Evolutionary conservation across 768 basidiomycete species (phyloP), one percentile per base, ranked within the genome.

Genomic region (Mycena galericulata): DNA sequence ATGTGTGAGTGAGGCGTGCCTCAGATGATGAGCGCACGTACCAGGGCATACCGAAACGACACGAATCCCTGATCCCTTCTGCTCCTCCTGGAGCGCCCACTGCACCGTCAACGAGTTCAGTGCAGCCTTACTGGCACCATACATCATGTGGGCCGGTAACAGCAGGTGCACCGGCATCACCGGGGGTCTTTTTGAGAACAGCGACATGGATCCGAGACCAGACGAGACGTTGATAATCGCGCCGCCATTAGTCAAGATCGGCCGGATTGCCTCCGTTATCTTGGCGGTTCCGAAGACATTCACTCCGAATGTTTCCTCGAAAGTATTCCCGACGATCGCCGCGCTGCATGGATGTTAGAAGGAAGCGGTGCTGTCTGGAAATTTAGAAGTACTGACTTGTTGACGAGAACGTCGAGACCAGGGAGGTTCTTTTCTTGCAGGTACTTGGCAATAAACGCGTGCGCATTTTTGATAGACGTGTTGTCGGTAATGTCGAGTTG

Each of bases 401-500:
- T 66, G 6, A 66, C 22, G 29, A 67, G 43, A 6, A 67, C 65
- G 24, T 67, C 65, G 3, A 70, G 49, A 1, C 60, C 60, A 12
- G 24, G 1, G 15, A 67, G 29, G 46, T 22, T 43, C 26, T 38
- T 45, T 14, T 20, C 18, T 22, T 59, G 22, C 26, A 70, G 11
- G 10, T 41, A 14, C 15, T 63, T 7, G 7, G 53, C 12, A 34
- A 70, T 32, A 22, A 47, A 51, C 1, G 43, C 50, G 32, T 45
- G 29, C 20, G 69, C 69, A 4, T 34, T 41, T 3, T 40, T 63
- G 40, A 70, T 67, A 14, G 69, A 70, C 12, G 46, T 36, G n/a
- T 15, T 34, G 36, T 70, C 69, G 22, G 65, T 66, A 54, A 70
- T 62, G 55, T 70, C 69, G 22, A 70, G 60, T 49, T 70, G 69